phyloP scores from a whole-genome alignment of 2,329 filamentous ascomycete species.

The Zopfia rhizophila region DNA sequence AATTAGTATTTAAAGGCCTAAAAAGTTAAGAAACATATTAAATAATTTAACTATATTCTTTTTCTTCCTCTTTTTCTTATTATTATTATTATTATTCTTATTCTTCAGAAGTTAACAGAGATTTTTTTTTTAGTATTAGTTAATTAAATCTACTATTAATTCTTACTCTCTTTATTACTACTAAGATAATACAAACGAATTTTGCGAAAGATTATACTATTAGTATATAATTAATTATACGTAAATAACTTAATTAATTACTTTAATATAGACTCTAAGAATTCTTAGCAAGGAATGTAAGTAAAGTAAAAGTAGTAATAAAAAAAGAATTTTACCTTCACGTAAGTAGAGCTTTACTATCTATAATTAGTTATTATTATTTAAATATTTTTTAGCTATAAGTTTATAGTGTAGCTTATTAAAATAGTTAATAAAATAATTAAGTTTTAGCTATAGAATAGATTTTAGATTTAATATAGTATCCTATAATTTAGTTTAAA shows the following conservation, averaged over 20 bases:
- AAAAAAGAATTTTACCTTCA: conserved; percentile 12
- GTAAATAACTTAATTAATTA: conserved; percentile 22
- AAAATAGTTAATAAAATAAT: conserved; percentile 21
- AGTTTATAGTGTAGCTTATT: conserved; percentile 25
- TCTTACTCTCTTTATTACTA: conserved; percentile 19
- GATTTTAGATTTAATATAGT: background rate
- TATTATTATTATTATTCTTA: no score
- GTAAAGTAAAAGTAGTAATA: background rate
- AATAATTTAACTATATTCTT: conserved; percentile 21
- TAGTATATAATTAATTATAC: conserved; percentile 27
- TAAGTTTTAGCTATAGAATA: conserved; percentile 17
- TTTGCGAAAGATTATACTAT: conserved; percentile 33
- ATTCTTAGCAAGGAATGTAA: no score
- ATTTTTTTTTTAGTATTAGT: conserved; percentile 32
- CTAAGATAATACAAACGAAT: conserved; percentile 26
- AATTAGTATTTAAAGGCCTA: conserved; percentile 28
- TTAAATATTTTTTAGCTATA: conserved; percentile 22
- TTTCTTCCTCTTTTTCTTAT: no score
- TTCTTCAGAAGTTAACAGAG: conserved; percentile 28
- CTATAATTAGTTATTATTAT: conserved; percentile 35
- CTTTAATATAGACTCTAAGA: no score
- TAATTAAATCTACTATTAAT: conserved; percentile 28
- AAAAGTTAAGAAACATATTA: conserved; percentile 28
- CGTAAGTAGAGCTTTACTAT: conserved; percentile 27
- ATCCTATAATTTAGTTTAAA: background rate